Conservation (phyloP, 768 basidiomycete species). For the Suillus fuscotomentosus region DNA sequence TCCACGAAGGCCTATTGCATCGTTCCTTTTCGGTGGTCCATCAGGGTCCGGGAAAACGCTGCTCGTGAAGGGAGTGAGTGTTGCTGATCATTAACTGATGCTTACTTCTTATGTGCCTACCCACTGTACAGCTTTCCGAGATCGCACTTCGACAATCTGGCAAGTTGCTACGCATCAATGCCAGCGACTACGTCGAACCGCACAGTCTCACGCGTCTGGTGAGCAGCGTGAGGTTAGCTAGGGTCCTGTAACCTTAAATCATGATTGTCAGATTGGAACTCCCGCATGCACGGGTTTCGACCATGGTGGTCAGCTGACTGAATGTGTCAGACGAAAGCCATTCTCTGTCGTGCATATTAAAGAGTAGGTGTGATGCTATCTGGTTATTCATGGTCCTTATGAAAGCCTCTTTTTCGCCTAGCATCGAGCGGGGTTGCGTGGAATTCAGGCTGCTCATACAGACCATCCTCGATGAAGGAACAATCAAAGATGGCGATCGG, state of each 20-base stretch:
- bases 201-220: conserved; percentile 42
- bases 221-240: neutral
- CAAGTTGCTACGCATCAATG: conserved; percentile 42
- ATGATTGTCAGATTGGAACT: conserved; percentile 23
- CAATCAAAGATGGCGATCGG: conserved; percentile 38
- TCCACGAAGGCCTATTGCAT: conserved; percentile 42
- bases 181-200: conserved; percentile 40
- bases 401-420: neutral
- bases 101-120: neutral
- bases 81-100: neutral
- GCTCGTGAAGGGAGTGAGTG: conserved; percentile 35
- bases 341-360: conserved; percentile 32
- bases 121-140: conserved; percentile 30
- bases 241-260: neutral
- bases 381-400: neutral
- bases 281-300: conserved; percentile 41
- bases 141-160: conserved; percentile 43
- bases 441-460: conserved; percentile 43
- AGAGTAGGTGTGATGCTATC: conserved; percentile 8
- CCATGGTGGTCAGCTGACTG: conserved; percentile 40
- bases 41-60: conserved; percentile 40
- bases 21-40: conserved; percentile 42
- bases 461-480: conserved; percentile 45
- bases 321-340: conserved; percentile 41
- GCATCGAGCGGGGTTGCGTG: conserved; percentile 41